Evolutionary conservation across 805 yeast species (phyloP).

Genomic region (Priceomyces carsonii): DNA sequence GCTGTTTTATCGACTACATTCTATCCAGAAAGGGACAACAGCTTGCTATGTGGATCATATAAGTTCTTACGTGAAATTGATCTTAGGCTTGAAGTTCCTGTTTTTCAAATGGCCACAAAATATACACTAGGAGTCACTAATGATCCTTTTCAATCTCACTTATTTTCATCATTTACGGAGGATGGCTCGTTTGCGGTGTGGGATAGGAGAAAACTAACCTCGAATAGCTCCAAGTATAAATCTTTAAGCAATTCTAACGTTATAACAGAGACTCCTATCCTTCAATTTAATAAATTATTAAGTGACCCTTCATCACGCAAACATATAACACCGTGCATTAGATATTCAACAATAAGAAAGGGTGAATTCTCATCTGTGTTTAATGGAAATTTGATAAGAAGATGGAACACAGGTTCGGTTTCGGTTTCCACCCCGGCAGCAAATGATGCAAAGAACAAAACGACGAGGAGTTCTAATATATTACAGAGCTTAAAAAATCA

Average conservation of each 20-base stretch:
- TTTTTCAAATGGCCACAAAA: constrained; percentile 73
- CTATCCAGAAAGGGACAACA: constrained; percentile 54
- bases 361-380: constrained; percentile 81
- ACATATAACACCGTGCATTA: constrained; percentile 61
- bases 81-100: constrained; percentile 61
- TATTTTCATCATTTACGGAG: constrained; percentile 76
- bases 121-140: constrained; percentile 66
- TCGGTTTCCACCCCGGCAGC: constrained; percentile 30
- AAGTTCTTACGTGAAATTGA: constrained; percentile 80
- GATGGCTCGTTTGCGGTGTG: constrained; percentile 83
- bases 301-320: constrained; percentile 59
- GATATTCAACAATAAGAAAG: constrained; percentile 62
- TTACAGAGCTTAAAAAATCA: constrained; percentile 35
- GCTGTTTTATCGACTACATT: constrained; percentile 69
- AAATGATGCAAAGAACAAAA: constrained; percentile 1
- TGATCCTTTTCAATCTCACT: constrained; percentile 66
- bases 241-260: constrained; percentile 14
- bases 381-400: constrained; percentile 71
- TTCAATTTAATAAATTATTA: constrained; percentile 61
- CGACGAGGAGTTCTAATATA: constrained; percentile 9
- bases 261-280: constrained; percentile 52
- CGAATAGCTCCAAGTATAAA: constrained; percentile 18
- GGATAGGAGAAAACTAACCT: constrained; percentile 66
- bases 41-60: constrained; percentile 71
- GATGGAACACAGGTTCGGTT: constrained; percentile 75